phyloP scores from a whole-genome alignment of 2,329 filamentous ascomycete species.

The Shiraia bambusicola region DNA sequence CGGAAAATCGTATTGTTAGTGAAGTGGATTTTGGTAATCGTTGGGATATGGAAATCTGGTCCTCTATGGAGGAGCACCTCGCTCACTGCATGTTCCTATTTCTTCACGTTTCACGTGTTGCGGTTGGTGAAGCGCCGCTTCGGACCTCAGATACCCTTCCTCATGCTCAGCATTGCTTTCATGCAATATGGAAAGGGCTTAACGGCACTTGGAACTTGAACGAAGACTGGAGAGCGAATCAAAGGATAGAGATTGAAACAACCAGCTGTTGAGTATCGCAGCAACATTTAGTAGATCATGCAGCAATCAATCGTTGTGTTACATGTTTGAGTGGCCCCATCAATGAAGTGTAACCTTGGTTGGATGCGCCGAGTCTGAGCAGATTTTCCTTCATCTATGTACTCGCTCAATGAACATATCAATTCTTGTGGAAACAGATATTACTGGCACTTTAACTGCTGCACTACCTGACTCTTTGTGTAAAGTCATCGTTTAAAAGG shows the following conservation, averaged over 20 bases:
- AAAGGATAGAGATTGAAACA: background rate
- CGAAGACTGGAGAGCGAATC: background rate
- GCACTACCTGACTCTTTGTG: too few species aligned
- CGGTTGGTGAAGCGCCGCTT: background rate
- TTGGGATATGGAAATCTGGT: constrained; percentile 1
- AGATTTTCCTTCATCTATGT: too few species aligned
- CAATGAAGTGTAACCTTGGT: too few species aligned
- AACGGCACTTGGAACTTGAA: background rate
- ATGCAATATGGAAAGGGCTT: constrained; percentile 1
- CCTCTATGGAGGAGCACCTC: background rate
- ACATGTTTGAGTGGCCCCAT: too few species aligned
- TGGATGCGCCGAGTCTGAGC: too few species aligned
- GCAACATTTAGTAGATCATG: background rate
- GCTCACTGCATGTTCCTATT: background rate
- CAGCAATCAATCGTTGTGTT: background rate
- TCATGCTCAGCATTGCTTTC: background rate
- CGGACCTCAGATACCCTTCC: background rate
- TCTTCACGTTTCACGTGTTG: constrained; percentile 1
- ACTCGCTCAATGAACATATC: too few species aligned
- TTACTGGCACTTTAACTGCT: too few species aligned
- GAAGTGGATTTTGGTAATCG: constrained; percentile 1
- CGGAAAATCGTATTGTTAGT: background rate
- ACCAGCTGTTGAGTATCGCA: background rate
- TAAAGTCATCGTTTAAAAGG: too few species aligned
- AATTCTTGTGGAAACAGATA: too few species aligned